Evolutionary conservation across 495 filamentous ascomycete genomes (phyloP).

Genomic region (Penicillium daleae): DNA sequence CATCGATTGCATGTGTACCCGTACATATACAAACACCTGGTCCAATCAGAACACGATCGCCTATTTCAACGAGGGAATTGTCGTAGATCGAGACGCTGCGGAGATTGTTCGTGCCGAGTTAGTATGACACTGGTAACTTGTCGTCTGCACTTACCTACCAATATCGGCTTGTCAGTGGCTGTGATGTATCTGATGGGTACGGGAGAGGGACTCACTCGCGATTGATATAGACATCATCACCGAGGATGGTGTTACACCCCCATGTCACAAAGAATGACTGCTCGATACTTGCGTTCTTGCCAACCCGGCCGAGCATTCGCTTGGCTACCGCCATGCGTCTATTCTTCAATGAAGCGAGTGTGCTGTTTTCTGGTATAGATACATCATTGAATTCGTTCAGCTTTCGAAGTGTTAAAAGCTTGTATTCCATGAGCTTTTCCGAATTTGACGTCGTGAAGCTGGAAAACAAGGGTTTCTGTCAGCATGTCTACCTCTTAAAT

Average conservation of each 20-base stretch:
- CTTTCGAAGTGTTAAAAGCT: not conserved
- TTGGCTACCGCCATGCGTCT: conserved; percentile 9
- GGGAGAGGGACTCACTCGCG: conserved; percentile 7
- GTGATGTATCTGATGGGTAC: not conserved
- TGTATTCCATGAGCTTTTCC: conserved; percentile 7
- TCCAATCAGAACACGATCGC: conserved; percentile 9
- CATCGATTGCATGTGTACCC: conserved; percentile 4
- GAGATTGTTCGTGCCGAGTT: not conserved
- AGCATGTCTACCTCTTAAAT: not conserved
- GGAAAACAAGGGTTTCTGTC: not conserved
- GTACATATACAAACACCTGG: conserved; percentile 11
- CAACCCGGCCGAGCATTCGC: conserved; percentile 1
- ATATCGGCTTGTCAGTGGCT: not conserved
- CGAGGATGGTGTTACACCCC: conserved; percentile 7
- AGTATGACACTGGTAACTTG: not conserved
- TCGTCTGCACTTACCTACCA: not conserved
- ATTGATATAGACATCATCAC: conserved; percentile 10
- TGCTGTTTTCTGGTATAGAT: conserved; percentile 9
- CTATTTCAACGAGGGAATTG: conserved; percentile 5
- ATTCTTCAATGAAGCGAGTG: not conserved
- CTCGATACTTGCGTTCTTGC: conserved; percentile 1
- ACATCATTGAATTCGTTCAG: conserved; percentile 6
- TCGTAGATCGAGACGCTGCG: conserved; percentile 3
- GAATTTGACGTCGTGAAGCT: conserved; percentile 17
- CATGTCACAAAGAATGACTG: conserved; percentile 8